A percentile compares a stretch with the other conserved stretches of the same genome.
Evolutionary conservation across 306 rosid genomes (phyloP).

Genomic region (Acacia confusa): DNA sequence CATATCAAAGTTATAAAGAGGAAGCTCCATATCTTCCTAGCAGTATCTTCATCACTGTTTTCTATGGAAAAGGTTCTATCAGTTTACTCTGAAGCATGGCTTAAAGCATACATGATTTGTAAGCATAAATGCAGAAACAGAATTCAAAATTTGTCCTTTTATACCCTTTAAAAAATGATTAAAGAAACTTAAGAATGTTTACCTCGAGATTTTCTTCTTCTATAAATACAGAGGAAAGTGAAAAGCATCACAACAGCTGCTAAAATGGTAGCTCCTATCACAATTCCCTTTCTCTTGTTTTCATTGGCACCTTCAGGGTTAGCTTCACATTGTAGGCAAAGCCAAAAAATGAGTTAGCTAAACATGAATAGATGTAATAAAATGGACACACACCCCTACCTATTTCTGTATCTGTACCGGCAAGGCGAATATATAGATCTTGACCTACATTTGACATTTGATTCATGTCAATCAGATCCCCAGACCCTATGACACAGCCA

Average conservation of each 20-base stretch:
- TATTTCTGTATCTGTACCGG: constrained; percentile 14
- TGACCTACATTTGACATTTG: constrained; percentile 2
- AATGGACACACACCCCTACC: neutral
- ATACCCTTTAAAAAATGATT: neutral
- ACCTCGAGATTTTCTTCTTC: neutral
- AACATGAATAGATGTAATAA: neutral
- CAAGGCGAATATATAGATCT: constrained; percentile 32
- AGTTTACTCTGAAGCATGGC: neutral
- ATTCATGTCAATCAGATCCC: constrained; percentile 30
- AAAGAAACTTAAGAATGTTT: neutral
- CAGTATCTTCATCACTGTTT: neutral
- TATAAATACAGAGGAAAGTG: neutral
- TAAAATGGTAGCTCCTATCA: neutral
- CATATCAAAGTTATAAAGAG: constrained; percentile 32
- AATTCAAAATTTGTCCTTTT: neutral
- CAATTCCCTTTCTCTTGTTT: neutral
- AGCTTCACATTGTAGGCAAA: neutral
- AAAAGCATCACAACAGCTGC: neutral
- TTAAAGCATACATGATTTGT: neutral
- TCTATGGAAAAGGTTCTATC: neutral
- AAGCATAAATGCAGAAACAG: neutral
- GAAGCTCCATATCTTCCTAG: constrained; percentile 50
- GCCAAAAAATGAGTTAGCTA: neutral
- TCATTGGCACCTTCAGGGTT: neutral
- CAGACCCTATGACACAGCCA: constrained; percentile 50